A percentile compares a stretch with the other conserved stretches of the same genome.
Evolutionary conservation across 768 basidiomycete genomes (phyloP).

Genomic region (Rhodotorula sphaerocarpa): DNA sequence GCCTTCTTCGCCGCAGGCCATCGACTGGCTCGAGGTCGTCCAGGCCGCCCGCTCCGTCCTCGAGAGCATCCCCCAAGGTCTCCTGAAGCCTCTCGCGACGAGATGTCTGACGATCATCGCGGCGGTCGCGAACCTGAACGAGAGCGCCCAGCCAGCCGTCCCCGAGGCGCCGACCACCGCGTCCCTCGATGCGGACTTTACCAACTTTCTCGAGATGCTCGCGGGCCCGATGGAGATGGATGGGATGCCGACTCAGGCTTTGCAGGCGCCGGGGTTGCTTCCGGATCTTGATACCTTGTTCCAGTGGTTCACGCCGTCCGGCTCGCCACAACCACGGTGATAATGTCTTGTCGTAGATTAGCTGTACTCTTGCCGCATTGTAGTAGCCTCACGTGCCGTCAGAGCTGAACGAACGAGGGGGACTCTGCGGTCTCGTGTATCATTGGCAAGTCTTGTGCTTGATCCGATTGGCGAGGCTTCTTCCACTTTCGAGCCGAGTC

Average conservation of each 20-base stretch:
- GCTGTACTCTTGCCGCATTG: neutral
- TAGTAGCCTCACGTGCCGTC: too few species aligned
- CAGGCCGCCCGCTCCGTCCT: neutral
- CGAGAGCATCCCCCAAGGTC: neutral
- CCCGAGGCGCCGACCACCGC: too few species aligned
- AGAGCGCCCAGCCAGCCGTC: neutral
- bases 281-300: neutral
- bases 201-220: conserved; percentile 5
- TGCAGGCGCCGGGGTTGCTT: neutral
- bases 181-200: neutral
- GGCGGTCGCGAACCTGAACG: neutral
- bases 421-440: too few species aligned
- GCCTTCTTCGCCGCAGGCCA: neutral
- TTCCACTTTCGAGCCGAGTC: too few species aligned
- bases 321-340: neutral
- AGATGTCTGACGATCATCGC: conserved; percentile 3
- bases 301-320: neutral
- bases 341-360: neutral
- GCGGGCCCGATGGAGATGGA: neutral
- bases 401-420: too few species aligned
- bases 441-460: too few species aligned
- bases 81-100: neutral
- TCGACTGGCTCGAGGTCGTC: conserved; percentile 7
- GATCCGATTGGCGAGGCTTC: too few species aligned
- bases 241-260: neutral